These are phyloP conservation scores for Talaromyces pinophilus DNA, from an alignment of 2,329 filamentous ascomycete genomes.

Conservation along the genomic window DNA sequence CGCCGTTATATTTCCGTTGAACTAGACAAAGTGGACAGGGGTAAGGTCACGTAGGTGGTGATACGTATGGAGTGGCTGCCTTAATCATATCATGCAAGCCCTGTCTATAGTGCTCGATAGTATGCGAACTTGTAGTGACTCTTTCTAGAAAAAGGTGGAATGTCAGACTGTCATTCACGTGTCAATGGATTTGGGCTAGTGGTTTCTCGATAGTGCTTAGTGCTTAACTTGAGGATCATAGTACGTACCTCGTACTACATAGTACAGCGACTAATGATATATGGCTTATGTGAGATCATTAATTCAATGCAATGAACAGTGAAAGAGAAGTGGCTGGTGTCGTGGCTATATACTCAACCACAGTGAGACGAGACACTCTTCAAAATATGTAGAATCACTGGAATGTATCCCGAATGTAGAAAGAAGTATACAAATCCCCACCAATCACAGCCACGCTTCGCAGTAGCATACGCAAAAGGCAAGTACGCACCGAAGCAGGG, in stretches of 20 bases:
- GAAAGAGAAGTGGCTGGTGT: neutral
- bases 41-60: neutral
- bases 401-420: neutral
- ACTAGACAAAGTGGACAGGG: neutral
- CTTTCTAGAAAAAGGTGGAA: constrained; percentile 7
- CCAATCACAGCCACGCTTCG: neutral
- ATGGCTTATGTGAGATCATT: neutral
- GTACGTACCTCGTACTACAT: neutral
- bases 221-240: neutral
- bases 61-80: neutral
- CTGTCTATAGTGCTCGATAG: neutral
- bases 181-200: neutral
- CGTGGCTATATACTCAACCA: neutral
- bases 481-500: constrained; percentile 1
- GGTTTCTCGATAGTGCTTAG: neutral
- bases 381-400: neutral
- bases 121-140: neutral
- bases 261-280: neutral
- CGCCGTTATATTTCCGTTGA: neutral
- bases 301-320: neutral
- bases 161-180: neutral
- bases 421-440: neutral
- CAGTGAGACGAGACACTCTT: neutral
- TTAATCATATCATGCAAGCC: neutral
- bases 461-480: constrained; percentile 15